Evolutionary conservation across 1,139 yeast genomes (phyloP), one percentile per base, ranked within the genome.

Genomic region (Yamadazyma friedrichii): DNA sequence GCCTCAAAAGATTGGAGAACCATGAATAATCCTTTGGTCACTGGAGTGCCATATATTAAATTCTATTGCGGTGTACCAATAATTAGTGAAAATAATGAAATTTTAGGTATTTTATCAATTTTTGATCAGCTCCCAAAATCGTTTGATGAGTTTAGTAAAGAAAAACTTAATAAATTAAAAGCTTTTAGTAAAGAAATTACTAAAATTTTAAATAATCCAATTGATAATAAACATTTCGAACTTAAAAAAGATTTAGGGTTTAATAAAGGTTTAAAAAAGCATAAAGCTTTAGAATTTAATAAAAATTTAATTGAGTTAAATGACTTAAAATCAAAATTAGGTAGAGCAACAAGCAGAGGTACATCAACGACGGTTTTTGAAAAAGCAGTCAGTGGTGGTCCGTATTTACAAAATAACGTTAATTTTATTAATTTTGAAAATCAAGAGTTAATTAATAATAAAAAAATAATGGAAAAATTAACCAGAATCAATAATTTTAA

Each of bases 1-100:
- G 82, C 88, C 1, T 58, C 78, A 4, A 63, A 67, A 31, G 93
- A 84, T 55, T 84, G 93, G 91, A 65, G 91, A 56, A 76, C 82
- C 4, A 52, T 61, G 8, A 62, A 65, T 35, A 82, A 79, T 49
- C 89, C 89, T 0, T 65, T 83, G 41, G 85, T 84, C 1, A 75
- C 70, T 30, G 83, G 84, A 0, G 65, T 72, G 1, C 88, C 91
- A 0, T 64, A 65, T 46, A 74, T 83, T 37, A 67, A 62, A 43
- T 82, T 82, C 51, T 84, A 83, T 53, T 74, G 80, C 36, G 88
- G 84, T 0, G 85, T 80, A 4, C 87, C 86, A 0, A 53, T 83
- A 32, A 42, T 66, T 3, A 56, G 71, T 1, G 55, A 62, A 1
- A 57, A 64, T 13, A 67, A 69, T 2, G 64, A 67, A 15, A 64